phyloP scores from a whole-genome alignment of 2,329 filamentous ascomycete genomes.

The Cordyceps militaris region DNA sequence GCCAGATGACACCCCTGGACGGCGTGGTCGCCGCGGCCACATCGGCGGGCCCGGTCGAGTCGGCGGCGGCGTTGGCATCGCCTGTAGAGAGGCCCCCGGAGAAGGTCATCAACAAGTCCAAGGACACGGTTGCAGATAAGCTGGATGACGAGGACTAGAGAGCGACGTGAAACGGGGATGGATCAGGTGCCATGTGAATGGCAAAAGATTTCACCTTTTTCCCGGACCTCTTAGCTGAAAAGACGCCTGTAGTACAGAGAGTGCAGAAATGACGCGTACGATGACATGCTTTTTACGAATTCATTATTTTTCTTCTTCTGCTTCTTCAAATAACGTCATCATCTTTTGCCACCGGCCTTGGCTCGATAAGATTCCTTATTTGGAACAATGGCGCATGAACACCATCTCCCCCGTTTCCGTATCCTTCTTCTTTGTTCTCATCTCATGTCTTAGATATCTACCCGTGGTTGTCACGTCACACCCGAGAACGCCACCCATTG shows the following conservation, averaged over 20 bases:
- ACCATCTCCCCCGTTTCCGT: neutral
- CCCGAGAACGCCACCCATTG: neutral
- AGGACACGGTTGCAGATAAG: slow-evolving; percentile 46
- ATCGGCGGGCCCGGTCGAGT: slow-evolving; percentile 23
- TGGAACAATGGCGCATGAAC: neutral
- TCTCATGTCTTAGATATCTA: neutral
- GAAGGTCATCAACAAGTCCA: slow-evolving; percentile 43
- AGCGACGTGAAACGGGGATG: neutral
- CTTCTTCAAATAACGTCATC: neutral
- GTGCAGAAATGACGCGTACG: neutral
- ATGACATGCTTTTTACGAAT: neutral
- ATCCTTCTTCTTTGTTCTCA: neutral
- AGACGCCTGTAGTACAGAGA: neutral
- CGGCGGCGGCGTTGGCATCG: slow-evolving; percentile 13
- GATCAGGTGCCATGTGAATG: slow-evolving; percentile 3
- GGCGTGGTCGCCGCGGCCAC: slow-evolving; percentile 37
- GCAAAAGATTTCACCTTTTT: neutral
- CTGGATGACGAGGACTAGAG: slow-evolving; percentile 44
- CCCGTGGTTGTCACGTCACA: neutral
- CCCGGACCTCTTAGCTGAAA: neutral
- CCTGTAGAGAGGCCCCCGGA: slow-evolving; percentile 40
- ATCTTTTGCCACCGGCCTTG: neutral
- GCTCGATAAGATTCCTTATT: slow-evolving; percentile 7
- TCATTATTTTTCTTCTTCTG: neutral
- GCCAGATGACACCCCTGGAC: slow-evolving; percentile 40